Evolutionary conservation across 129 eudicot species (phyloP), one percentile per base, ranked within the genome.

Genomic region (Flaveria brownii): DNA sequence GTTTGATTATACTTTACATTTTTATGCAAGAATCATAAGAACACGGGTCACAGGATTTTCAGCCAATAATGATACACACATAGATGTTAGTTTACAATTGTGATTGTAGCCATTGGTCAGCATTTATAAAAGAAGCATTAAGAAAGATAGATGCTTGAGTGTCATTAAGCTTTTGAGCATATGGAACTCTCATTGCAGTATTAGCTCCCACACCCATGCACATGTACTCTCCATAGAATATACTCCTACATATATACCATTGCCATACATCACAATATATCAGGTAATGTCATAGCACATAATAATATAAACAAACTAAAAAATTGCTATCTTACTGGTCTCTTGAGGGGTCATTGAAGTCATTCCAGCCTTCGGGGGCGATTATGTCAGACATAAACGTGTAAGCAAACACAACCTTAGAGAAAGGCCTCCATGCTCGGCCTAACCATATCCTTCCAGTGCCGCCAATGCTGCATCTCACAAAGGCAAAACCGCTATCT

Each of bases 291-390:
- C 5, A 67, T 23, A 16, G 13, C 2, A 56, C 0, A 12, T 11
- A 28, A 26, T 1, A 26, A 62, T 26, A 61, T 4, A 13, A 15
- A 23, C 0, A 9, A 15, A 23, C 16, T 5, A 7, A n/a, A 9
- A 30, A 13, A 0, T 43, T 43, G 47, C 13, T 13, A 13, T 33
- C 87, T 74, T 70, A 94, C 97, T 84, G 97, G 77, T 94, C 97
- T 84, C 92, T 82, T 7, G 85, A 1, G 23, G 97, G 97, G 63
- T 91, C 97, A 26, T 91, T 87, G 80, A 91, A 91, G 82, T 94
- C 96, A 75, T 92, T 92, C 98, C 98, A 92, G 2, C 98, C 98
- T 66, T 94, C 98, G 0, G 98, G 86, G 14, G 97, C 96, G 49
- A 94, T 84, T 23, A 94, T 83, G 63, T 94, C 97, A 20, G 97